These are phyloP conservation scores for Ciborinia camelliae DNA, from an alignment of 2,329 filamentous ascomycete genomes.

Conservation along the genomic window DNA sequence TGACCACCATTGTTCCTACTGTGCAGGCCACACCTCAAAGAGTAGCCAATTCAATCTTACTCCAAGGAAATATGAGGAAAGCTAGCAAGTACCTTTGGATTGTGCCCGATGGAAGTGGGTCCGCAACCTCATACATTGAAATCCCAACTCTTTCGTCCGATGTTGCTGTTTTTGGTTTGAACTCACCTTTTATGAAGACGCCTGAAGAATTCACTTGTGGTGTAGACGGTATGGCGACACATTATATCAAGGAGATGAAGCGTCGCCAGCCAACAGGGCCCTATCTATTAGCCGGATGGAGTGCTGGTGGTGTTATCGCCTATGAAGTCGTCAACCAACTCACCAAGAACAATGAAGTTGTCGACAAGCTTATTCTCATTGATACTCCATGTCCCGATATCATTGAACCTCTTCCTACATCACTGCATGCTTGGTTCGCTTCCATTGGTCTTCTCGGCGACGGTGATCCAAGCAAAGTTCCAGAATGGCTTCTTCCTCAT, in stretches of 20 bases:
- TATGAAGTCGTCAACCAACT: slow-evolving; percentile 64
- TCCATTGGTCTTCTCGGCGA: slow-evolving; percentile 68
- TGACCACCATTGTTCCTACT: slow-evolving; percentile 43
- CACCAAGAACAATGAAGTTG: slow-evolving; percentile 52
- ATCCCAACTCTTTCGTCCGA: slow-evolving; percentile 42
- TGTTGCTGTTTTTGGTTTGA: slow-evolving; percentile 56
- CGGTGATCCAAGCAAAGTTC: slow-evolving; percentile 43
- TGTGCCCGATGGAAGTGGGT: slow-evolving; percentile 49
- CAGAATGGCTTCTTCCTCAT: slow-evolving; percentile 37
- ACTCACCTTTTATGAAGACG: slow-evolving; percentile 69
- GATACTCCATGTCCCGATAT: slow-evolving; percentile 65
- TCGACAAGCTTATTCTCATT: slow-evolving; percentile 61
- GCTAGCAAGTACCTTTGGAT: slow-evolving; percentile 46
- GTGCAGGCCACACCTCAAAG: slow-evolving; percentile 26
- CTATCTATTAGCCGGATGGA: slow-evolving; percentile 70
- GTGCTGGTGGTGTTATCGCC: slow-evolving; percentile 70
- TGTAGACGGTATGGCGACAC: slow-evolving; percentile 60
- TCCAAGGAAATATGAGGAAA: slow-evolving; percentile 48
- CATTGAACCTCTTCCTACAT: slow-evolving; percentile 61
- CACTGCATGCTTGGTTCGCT: slow-evolving; percentile 59
- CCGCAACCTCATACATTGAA: slow-evolving; percentile 37
- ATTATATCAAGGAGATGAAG: slow-evolving; percentile 68
- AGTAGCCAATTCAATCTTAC: slow-evolving; percentile 37
- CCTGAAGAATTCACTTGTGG: slow-evolving; percentile 63
- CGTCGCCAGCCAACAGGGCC: slow-evolving; percentile 66